These are phyloP conservation scores for Xylaria acuta DNA, from an alignment of 495 filamentous ascomycete species.

Conservation along the genomic window DNA sequence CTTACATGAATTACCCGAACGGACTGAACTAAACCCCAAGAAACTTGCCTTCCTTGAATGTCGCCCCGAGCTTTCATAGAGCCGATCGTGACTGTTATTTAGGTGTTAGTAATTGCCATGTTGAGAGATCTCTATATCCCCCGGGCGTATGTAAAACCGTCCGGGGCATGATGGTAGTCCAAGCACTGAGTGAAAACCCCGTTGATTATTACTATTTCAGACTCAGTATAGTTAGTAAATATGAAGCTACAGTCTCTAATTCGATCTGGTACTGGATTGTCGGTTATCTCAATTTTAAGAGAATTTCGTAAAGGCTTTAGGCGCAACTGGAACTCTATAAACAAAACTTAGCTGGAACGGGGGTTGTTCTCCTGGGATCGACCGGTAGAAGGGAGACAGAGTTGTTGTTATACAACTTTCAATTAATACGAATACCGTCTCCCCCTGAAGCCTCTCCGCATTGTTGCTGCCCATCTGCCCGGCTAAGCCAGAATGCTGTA, in stretches of 20 bases:
- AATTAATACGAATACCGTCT: not conserved
- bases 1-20: not conserved
- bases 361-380: no score
- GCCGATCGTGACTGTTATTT: not conserved
- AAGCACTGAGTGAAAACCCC: not conserved
- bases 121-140: not conserved
- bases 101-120: not conserved
- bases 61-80: not conserved
- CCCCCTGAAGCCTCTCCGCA: no score
- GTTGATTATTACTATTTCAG: not conserved
- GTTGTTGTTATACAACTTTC: not conserved
- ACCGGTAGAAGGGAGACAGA: not conserved
- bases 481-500: not conserved
- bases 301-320: not conserved
- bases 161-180: not conserved
- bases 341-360: not conserved
- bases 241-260: not conserved
- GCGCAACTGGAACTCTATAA: not conserved
- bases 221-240: not conserved
- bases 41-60: no score
- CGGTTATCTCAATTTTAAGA: not conserved
- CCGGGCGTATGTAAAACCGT: not conserved
- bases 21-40: not conserved
- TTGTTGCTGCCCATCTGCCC: not conserved
- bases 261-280: no score